Percentiles rank a stretch among this genome's conserved stretches.
Evolutionary conservation across 331 rosid species (phyloP).

Genomic region (Telfairia occidentalis): DNA sequence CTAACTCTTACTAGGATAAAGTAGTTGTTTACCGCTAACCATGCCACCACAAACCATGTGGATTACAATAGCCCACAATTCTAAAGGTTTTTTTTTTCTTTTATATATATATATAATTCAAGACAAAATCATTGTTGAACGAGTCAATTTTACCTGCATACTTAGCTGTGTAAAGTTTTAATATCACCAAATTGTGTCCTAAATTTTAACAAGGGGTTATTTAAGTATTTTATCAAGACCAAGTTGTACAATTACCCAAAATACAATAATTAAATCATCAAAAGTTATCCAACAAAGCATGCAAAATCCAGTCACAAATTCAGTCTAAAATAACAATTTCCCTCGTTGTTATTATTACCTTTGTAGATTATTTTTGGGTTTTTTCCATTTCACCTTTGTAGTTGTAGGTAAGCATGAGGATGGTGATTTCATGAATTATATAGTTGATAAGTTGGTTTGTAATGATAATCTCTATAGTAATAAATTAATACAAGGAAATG

Average conservation of each 20-base stretch:
- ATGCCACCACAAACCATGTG: background rate
- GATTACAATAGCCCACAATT: background rate
- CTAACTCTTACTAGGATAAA: background rate
- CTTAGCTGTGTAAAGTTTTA: background rate
- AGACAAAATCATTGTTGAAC: background rate
- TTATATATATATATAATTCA: background rate
- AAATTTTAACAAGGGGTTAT: background rate
- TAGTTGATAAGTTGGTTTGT: background rate
- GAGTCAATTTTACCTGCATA: background rate
- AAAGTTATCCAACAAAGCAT: background rate
- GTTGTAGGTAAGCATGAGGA: background rate
- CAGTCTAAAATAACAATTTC: background rate
- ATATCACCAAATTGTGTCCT: background rate
- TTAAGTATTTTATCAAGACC: background rate
- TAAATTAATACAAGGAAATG: background rate
- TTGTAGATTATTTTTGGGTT: background rate
- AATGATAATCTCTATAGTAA: background rate
- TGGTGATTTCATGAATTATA: background rate
- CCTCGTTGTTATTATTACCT: background rate
- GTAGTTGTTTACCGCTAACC: background rate
- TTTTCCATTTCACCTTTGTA: background rate
- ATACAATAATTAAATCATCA: background rate
- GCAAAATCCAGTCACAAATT: background rate
- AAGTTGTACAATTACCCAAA: background rate
- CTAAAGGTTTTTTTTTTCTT: background rate